phyloP scores from a whole-genome alignment of 2,329 filamentous ascomycete genomes.

The Trichoderma atroviride region DNA sequence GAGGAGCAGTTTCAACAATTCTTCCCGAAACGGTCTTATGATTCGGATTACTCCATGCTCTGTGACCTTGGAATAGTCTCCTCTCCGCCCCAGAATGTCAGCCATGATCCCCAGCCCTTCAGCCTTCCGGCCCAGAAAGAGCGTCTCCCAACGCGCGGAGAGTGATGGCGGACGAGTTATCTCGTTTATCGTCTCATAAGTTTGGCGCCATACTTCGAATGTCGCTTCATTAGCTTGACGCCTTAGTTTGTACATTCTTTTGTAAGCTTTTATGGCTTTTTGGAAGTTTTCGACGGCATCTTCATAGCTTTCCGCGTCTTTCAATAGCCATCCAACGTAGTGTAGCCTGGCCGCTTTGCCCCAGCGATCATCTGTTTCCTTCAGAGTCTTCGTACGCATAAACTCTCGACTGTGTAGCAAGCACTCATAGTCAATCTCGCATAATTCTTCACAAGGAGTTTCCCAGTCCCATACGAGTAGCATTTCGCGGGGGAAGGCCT shows the following conservation, averaged over 20 bases:
- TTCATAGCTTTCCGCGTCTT: not conserved
- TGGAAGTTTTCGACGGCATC: not conserved
- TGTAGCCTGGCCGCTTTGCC: not conserved
- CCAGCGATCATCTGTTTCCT: not conserved
- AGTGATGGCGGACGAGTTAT: too few relatives aligned
- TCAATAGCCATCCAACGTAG: not conserved
- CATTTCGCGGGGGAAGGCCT: not conserved
- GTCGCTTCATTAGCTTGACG: too few relatives aligned
- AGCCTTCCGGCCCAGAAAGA: too few relatives aligned
- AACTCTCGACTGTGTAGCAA: not conserved
- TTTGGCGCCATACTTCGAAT: too few relatives aligned
- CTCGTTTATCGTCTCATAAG: too few relatives aligned
- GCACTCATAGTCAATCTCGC: not conserved
- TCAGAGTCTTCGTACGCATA: not conserved
- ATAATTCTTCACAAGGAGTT: not conserved
- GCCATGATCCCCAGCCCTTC: too few relatives aligned
- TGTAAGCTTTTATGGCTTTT: not conserved
- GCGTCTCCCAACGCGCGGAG: too few relatives aligned
- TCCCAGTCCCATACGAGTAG: slow-evolving; percentile 16
- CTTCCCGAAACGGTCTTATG: too few relatives aligned
- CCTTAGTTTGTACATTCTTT: too few relatives aligned
- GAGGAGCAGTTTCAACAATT: not conserved
- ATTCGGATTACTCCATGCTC: too few relatives aligned
- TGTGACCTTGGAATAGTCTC: too few relatives aligned
- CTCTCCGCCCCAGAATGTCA: too few relatives aligned